Conservation (phyloP, 176 grass and related monocot species). For the Triticum timopheevii region DNA sequence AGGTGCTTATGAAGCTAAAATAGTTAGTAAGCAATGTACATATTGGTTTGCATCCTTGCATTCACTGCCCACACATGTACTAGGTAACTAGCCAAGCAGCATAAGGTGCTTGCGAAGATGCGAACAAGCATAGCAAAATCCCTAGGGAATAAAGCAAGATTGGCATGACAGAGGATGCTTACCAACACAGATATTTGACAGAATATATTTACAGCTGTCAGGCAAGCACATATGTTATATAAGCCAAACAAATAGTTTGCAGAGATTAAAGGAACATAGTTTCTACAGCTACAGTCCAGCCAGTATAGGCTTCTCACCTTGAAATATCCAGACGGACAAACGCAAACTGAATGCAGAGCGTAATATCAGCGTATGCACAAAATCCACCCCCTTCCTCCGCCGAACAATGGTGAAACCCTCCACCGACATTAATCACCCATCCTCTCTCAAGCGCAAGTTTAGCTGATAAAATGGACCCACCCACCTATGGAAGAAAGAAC, state of each 20-base stretch:
- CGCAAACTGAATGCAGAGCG: conserved; percentile 70
- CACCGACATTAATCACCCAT: conserved; percentile 88
- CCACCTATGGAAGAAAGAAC: conserved; percentile 42
- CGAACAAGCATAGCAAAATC: neutral
- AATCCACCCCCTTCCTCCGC: conserved; percentile 78
- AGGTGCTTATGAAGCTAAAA: neutral
- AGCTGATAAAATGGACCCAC: conserved; percentile 77
- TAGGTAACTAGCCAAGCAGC: neutral
- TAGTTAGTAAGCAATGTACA: neutral
- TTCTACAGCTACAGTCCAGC: neutral
- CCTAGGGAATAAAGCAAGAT: neutral
- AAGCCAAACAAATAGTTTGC: neutral
- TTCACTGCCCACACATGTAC: neutral
- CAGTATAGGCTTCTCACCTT: conserved; percentile 34
- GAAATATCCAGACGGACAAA: conserved; percentile 66
- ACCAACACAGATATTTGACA: neutral
- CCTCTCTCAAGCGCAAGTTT: conserved; percentile 87
- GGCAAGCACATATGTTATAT: neutral
- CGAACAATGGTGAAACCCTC: conserved; percentile 96
- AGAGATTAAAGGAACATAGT: neutral
- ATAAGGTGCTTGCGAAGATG: neutral
- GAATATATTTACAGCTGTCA: neutral
- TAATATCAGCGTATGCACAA: conserved; percentile 78
- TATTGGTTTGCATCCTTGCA: neutral
- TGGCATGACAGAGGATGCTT: neutral